Base-by-base conservation (phyloP, 345 rosid genomes). In the Salix purpurea region DNA sequence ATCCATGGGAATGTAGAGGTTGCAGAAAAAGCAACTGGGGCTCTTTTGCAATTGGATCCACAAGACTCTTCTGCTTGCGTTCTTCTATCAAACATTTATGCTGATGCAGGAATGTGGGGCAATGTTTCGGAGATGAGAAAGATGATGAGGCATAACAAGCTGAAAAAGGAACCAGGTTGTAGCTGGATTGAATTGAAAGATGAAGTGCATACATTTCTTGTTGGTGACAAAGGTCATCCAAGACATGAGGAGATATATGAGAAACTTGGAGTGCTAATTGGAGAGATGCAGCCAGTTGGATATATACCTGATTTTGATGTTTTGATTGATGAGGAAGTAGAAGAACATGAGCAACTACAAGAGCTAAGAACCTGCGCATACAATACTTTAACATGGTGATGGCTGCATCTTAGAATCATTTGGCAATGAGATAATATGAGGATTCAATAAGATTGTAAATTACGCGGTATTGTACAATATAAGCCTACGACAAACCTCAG, bases 101-200 rank as follows among this genome's bases (percentile, higher is more conserved):
- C 98, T n/a, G 85, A 90, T 77, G 92, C 94, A 65, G 89, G 92
- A 73, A 85, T 91, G 98, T 96, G 99, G 99, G 87, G 80, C 52
- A 89, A 90, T 75, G 97, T 90, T 44, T 89, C 91, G 1, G 84
- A 87, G 40, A 74, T 83, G 84, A 87, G 99, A 85, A 91, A 83
- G 76, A 84, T 80, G 40, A 91, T 96, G 91, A 90, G 86, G 85
- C 56, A 86, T 70, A 83, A 80, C 19, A 90, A 84, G 83, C 85
- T 91, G 50, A 93, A 87, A 83, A 95, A 95, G 85, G 97, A 95
- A 83, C 98, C 97, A 10, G 98, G 98, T 67, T 95, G 96, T 79
- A 93, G 99, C 84, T 93, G 98, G 98, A 87, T 95, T 64, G 96
- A 91, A 86, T 76, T 93, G 32, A 91, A 87, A 81, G 93, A 91